phyloP scores from a whole-genome alignment of 2,329 filamentous ascomycete genomes.

The Fusarium sp. region DNA sequence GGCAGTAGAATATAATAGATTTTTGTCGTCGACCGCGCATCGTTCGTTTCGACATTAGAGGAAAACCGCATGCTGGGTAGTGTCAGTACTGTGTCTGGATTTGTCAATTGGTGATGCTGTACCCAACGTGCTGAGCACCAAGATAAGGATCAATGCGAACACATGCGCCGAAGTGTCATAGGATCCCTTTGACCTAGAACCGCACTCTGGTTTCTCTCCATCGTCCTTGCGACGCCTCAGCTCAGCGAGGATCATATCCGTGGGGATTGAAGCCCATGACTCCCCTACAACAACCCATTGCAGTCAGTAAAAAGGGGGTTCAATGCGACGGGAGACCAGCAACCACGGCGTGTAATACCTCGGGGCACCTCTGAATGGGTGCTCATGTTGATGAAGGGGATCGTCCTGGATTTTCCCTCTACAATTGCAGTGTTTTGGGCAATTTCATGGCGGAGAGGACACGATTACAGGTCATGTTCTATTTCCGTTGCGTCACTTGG shows the following conservation, averaged over 20 bases:
- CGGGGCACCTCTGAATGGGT: conserved; percentile 32
- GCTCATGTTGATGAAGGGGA: conserved; percentile 39
- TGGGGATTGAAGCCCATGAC: conserved; percentile 65
- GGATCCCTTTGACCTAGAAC: conserved; percentile 63
- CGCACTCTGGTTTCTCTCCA: conserved; percentile 64
- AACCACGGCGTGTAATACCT: conserved; percentile 32
- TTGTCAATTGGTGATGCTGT: conserved; percentile 43
- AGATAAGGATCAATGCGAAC: conserved; percentile 75
- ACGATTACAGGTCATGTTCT: conserved; percentile 39
- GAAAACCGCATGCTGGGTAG: conserved; percentile 71
- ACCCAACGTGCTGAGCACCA: conserved; percentile 71
- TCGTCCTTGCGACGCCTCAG: conserved; percentile 62
- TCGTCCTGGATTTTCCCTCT: conserved; percentile 36
- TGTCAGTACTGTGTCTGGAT: conserved; percentile 12
- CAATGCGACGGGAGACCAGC: neutral
- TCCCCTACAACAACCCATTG: conserved; percentile 44
- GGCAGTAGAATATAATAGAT: conserved; percentile 73
- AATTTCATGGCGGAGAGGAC: conserved; percentile 48
- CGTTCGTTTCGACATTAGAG: conserved; percentile 72
- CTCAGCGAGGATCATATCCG: conserved; percentile 66
- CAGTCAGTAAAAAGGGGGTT: conserved; percentile 41
- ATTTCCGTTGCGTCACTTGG: conserved; percentile 47
- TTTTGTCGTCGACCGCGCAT: conserved; percentile 70
- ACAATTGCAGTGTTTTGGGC: conserved; percentile 33
- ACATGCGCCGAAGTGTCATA: conserved; percentile 79